Percentiles rank a stretch among this genome's conserved stretches.
phyloP scores from a whole-genome alignment of 2,329 filamentous ascomycete genomes.

The Xylariaceae sp. region DNA sequence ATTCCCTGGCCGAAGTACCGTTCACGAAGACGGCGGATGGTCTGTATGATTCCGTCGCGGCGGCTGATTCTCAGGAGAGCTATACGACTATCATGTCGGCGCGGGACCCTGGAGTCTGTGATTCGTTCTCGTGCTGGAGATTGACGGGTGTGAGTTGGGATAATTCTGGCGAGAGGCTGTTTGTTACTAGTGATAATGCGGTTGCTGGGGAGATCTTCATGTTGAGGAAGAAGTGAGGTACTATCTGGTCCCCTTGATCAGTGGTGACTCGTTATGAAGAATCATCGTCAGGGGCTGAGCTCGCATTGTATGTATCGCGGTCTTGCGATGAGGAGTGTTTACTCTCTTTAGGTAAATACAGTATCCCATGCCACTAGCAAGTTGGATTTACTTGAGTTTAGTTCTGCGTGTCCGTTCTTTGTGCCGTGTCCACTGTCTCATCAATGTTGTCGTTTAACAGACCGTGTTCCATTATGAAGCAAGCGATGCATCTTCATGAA shows the following conservation, averaged over 20 bases:
- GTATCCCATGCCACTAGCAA: too few species aligned
- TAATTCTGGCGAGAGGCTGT: constrained; percentile 41
- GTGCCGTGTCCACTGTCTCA: too few species aligned
- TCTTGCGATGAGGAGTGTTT: too few species aligned
- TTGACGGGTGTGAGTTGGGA: constrained; percentile 43
- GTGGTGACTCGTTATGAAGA: not conserved
- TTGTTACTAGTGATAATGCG: constrained; percentile 44
- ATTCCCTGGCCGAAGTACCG: constrained; percentile 33
- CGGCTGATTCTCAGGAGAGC: constrained; percentile 36
- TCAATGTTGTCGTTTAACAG: too few species aligned
- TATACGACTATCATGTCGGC: constrained; percentile 46
- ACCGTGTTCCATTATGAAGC: too few species aligned
- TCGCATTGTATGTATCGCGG: too few species aligned
- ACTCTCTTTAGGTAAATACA: too few species aligned
- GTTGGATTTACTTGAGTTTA: too few species aligned
- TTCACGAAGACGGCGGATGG: constrained; percentile 33
- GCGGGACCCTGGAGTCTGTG: constrained; percentile 40
- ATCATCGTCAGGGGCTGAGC: not conserved
- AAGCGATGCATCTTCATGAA: too few species aligned
- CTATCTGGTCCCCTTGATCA: not conserved
- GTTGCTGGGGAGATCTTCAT: constrained; percentile 44
- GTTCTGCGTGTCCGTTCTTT: too few species aligned
- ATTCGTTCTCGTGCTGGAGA: constrained; percentile 40
- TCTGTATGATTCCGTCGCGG: constrained; percentile 29
- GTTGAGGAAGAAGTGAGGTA: constrained; percentile 22